A percentile compares a stretch with the other conserved stretches of the same genome.
Evolutionary conservation across 306 rosid genomes (phyloP).

Genomic region (Casuarina glauca): DNA sequence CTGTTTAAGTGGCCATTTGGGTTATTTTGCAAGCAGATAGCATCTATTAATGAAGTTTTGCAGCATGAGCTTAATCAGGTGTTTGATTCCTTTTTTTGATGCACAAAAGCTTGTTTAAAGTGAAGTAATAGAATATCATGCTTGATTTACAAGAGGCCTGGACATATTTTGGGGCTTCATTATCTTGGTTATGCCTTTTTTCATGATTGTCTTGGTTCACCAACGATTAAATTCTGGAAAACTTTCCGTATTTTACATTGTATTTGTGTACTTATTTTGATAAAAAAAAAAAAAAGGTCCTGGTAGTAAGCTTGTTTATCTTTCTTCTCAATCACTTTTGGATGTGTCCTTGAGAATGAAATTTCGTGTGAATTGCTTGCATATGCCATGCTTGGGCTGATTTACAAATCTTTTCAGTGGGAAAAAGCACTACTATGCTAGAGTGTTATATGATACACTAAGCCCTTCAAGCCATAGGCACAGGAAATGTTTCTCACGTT

Average conservation of each 20-base stretch:
- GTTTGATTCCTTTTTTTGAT: neutral
- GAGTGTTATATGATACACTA: neutral
- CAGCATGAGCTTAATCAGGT: neutral
- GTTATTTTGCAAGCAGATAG: neutral
- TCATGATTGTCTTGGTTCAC: neutral
- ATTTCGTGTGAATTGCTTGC: constrained; percentile 1
- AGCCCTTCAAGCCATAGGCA: constrained; percentile 1
- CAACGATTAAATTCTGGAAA: neutral
- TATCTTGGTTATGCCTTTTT: neutral
- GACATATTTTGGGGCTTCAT: neutral
- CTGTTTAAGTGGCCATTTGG: neutral
- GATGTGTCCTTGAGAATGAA: neutral
- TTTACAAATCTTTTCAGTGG: neutral
- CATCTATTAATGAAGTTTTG: neutral
- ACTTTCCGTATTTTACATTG: neutral
- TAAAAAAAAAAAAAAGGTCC: neutral
- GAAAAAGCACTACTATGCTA: neutral
- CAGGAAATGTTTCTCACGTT: neutral
- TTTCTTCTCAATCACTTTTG: neutral
- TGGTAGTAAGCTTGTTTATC: neutral
- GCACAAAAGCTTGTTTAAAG: neutral
- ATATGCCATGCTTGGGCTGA: constrained; percentile 2
- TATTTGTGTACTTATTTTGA: neutral
- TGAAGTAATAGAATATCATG: neutral
- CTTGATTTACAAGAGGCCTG: neutral